Percentiles rank a stretch among this genome's conserved stretches.
Evolutionary conservation across 176 grass and related monocot genomes (phyloP).

Genomic region (Zea luxurians): DNA sequence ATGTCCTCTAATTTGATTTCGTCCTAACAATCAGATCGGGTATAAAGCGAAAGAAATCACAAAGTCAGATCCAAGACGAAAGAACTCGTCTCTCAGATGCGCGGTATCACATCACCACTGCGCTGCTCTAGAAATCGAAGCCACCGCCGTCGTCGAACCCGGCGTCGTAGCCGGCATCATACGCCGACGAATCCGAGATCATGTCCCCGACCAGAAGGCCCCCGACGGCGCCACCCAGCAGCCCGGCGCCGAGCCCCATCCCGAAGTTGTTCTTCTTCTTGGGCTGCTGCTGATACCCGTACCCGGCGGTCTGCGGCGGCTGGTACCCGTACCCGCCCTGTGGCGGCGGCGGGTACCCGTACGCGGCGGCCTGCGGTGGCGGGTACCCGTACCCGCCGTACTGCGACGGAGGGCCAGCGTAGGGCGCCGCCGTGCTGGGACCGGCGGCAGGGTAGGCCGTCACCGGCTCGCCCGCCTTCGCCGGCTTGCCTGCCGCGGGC

Average conservation of each 20-base stretch:
- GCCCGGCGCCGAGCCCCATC: conserved; percentile 61
- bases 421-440: conserved; percentile 37
- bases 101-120: too few relatives aligned
- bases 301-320: conserved; percentile 30
- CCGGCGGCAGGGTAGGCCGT: conserved; percentile 56
- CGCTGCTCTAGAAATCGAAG: conserved; percentile 58
- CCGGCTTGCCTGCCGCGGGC: conserved; percentile 17
- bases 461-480: conserved; percentile 45
- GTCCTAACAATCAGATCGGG: not conserved
- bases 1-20: not conserved
- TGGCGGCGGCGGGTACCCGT: conserved; percentile 53
- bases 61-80: not conserved
- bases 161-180: conserved; percentile 51
- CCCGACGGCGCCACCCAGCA: conserved; percentile 66
- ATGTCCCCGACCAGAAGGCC: conserved; percentile 74
- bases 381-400: conserved; percentile 59
- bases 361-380: conserved; percentile 36
- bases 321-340: conserved; percentile 50
- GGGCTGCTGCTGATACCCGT: conserved; percentile 55
- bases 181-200: conserved; percentile 36
- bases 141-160: conserved; percentile 65
- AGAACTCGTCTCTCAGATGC: too few relatives aligned
- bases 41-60: not conserved
- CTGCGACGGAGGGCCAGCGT: conserved; percentile 50
- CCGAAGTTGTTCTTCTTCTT: conserved; percentile 67